These are phyloP conservation scores for Excoecaria agallocha DNA, from an alignment of 345 rosid genomes.

Conservation along the genomic window DNA sequence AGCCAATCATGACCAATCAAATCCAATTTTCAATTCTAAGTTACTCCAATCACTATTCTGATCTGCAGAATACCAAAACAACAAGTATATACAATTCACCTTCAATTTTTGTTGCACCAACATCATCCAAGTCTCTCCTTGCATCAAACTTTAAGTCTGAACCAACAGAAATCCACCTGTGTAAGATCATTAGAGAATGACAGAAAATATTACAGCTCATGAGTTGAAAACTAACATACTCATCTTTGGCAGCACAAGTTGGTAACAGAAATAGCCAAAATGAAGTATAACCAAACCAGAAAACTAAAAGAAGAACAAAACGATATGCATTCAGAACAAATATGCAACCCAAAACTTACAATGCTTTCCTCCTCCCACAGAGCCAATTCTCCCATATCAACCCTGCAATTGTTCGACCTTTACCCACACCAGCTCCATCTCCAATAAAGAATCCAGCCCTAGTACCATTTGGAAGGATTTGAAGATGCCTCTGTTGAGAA, in stretches of 20 bases:
- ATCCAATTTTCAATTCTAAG: neutral
- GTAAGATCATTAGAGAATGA: constrained; percentile 27
- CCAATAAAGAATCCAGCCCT: constrained; percentile 98
- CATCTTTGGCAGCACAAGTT: neutral
- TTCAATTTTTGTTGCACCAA: constrained; percentile 74
- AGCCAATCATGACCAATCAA: neutral
- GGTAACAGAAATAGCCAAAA: neutral
- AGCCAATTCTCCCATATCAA: constrained; percentile 97
- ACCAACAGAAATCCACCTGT: constrained; percentile 98
- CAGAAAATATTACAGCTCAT: constrained; percentile 19
- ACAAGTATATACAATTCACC: constrained; percentile 37
- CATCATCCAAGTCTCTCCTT: constrained; percentile 97
- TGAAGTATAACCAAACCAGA: neutral
- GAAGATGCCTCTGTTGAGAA: constrained; percentile 76
- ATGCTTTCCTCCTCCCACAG: constrained; percentile 70
- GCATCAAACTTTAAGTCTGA: constrained; percentile 95
- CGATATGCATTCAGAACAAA: constrained; percentile 3
- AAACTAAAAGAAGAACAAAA: neutral
- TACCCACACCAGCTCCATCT: constrained; percentile 99
- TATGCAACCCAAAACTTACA: constrained; percentile 55
- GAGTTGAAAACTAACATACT: neutral
- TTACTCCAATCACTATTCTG: neutral
- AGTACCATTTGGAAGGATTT: constrained; percentile 74
- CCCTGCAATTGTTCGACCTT: constrained; percentile 98
- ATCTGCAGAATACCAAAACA: neutral